A percentile compares a stretch with the other conserved stretches of the same genome.
phyloP scores from a whole-genome alignment of 192 early-diverging fungal genomes.

The Dimargaris cristalligena region DNA sequence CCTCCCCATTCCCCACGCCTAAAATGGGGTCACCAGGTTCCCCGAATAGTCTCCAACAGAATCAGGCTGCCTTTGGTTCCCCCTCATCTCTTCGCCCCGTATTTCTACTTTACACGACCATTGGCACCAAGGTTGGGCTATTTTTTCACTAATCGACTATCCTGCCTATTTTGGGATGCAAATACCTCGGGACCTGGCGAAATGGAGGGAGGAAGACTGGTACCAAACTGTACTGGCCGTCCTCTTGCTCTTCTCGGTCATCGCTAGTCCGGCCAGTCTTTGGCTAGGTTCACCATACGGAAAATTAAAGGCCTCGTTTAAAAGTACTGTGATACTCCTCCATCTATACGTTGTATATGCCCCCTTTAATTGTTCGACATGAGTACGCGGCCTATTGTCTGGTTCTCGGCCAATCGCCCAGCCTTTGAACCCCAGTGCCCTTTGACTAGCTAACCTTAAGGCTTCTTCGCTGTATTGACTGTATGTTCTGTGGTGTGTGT shows the following conservation, averaged over 20 bases:
- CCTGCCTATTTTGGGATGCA: background rate
- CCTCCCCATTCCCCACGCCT: no score
- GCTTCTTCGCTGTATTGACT: no score
- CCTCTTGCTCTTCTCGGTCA: background rate
- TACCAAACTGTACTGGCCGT: background rate
- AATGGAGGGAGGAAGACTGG: background rate
- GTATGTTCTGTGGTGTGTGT: no score
- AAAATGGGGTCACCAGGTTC: no score
- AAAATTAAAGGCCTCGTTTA: background rate
- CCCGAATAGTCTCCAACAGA: no score
- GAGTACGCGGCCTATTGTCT: no score
- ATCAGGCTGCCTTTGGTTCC: no score
- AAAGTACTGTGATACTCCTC: background rate
- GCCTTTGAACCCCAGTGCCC: no score
- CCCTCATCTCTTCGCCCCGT: background rate
- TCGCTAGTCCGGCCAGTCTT: background rate
- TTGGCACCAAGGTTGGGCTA: background rate
- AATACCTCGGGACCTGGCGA: background rate
- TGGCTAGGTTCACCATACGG: constrained; percentile 10
- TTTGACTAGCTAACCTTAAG: no score
- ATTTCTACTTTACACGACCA: background rate
- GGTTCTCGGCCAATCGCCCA: no score
- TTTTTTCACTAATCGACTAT: background rate
- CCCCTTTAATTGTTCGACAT: no score
- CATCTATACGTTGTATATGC: no score